Evolutionary conservation across 208 protist genomes (phyloP).

Genomic region (Leishmania braziliensis): DNA sequence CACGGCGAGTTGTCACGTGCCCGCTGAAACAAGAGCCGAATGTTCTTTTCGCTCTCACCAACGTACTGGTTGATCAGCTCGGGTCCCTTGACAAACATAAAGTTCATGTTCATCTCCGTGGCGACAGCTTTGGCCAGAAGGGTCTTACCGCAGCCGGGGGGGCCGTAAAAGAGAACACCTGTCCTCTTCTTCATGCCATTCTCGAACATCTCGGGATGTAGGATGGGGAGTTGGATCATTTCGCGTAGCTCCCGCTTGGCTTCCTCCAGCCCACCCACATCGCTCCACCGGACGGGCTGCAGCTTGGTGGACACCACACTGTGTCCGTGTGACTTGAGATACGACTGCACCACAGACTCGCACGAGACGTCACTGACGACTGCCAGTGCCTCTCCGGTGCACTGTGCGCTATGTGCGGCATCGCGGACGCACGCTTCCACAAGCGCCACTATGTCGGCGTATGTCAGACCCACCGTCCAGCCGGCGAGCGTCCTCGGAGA

Average conservation of each 20-base stretch:
- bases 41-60: slow-evolving; percentile 92
- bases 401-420: neutral
- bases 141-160: slow-evolving; percentile 95
- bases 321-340: slow-evolving; percentile 77
- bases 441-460: slow-evolving; percentile 63
- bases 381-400: slow-evolving; percentile 20
- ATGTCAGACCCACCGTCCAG: slow-evolving; percentile 78
- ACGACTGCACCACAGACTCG: slow-evolving; percentile 57
- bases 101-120: slow-evolving; percentile 94
- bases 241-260: slow-evolving; percentile 86
- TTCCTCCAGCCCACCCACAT: slow-evolving; percentile 92
- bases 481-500: slow-evolving; percentile 52
- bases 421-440: slow-evolving; percentile 47
- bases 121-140: slow-evolving; percentile 93
- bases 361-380: slow-evolving; percentile 71
- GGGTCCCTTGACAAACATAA: slow-evolving; percentile 95
- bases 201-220: slow-evolving; percentile 84
- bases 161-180: slow-evolving; percentile 93
- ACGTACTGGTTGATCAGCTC: slow-evolving; percentile 96
- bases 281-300: slow-evolving; percentile 87
- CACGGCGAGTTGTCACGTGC: slow-evolving; percentile 90
- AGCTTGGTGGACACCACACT: slow-evolving; percentile 86
- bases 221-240: slow-evolving; percentile 82
- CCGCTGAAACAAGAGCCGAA: slow-evolving; percentile 88
- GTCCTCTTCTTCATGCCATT: slow-evolving; percentile 73